phyloP scores from a whole-genome alignment of 2,329 filamentous ascomycete species.

The Botrytis aclada region DNA sequence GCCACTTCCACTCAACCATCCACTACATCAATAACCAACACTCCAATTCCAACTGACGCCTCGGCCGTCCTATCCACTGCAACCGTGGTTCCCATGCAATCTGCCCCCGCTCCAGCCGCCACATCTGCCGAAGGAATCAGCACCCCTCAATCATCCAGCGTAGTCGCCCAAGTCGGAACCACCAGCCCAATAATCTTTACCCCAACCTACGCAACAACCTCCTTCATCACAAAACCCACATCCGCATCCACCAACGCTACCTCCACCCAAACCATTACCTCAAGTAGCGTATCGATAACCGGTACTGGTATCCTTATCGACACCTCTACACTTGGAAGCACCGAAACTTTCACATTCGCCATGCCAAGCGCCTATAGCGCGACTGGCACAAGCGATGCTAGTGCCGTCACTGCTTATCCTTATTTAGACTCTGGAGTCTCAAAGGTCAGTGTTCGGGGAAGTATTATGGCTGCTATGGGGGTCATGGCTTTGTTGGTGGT shows the following conservation, averaged over 20 bases:
- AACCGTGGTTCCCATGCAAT: neutral
- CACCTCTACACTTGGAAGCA: neutral
- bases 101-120: neutral
- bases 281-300: neutral
- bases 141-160: neutral
- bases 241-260: neutral
- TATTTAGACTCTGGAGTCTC: neutral
- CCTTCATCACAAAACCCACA: conserved; percentile 6
- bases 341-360: conserved; percentile 13
- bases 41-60: neutral
- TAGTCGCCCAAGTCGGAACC: neutral
- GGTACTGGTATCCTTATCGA: conserved; percentile 8
- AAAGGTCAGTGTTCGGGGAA: neutral
- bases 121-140: neutral
- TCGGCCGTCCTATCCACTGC: neutral
- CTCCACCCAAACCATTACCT: neutral
- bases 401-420: conserved; percentile 4
- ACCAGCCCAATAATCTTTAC: neutral
- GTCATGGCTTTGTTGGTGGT: neutral
- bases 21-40: neutral
- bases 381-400: neutral
- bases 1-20: neutral
- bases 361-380: conserved; percentile 10
- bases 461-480: neutral
- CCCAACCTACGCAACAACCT: neutral